Base-by-base conservation (phyloP, 352 stramenopile species). In the Globisporangium megalacanthum region DNA sequence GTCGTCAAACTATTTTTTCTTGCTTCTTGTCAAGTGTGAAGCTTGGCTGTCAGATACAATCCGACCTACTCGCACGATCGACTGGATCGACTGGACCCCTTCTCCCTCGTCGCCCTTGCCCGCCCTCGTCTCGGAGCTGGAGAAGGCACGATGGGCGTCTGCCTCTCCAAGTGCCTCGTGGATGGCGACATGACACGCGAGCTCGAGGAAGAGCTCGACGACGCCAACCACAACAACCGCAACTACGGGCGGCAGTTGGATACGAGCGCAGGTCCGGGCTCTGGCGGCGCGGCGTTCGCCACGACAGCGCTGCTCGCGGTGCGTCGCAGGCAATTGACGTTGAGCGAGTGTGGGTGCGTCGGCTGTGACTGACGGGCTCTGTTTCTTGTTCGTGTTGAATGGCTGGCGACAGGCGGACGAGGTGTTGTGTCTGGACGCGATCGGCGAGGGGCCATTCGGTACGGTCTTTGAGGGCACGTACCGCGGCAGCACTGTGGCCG, bases 391-490 rank as follows among this genome's bases (percentile, higher is more conserved):
- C 25, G 17, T 53, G 11, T 58, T 29, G 25, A 29, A 29, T 29
- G 25, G 35, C 0, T 39, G 49, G 17, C 35, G 35, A 11, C 49
- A 92, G 83, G 83, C 85, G 52, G 81, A 94, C 42, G 85, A 94
- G 73, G 85, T 94, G 13, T 71, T 87, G 47, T 93, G 85, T 64
- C 70, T 87, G 0, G 73, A 89, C 37, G 79, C 79, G 37, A 88
- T 94, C 58, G 85, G 85, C 17, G 75, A 93, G 64, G 85, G 85
- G 3, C 79, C 84, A 9, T 91, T 78, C 13, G 83, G 85, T 19
- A 75, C 88, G 31, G 87, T 93, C 60, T 92, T 89, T 68, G 92
- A 94, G 61, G 85, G 83, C 50, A 85, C 81, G 66, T 95, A 95
- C 58, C 81, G 85, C 49, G 85, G 85, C 45, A 91, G 78, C 59